phyloP scores from a whole-genome alignment of 2,329 filamentous ascomycete species.

The Periconia macrospinosa region DNA sequence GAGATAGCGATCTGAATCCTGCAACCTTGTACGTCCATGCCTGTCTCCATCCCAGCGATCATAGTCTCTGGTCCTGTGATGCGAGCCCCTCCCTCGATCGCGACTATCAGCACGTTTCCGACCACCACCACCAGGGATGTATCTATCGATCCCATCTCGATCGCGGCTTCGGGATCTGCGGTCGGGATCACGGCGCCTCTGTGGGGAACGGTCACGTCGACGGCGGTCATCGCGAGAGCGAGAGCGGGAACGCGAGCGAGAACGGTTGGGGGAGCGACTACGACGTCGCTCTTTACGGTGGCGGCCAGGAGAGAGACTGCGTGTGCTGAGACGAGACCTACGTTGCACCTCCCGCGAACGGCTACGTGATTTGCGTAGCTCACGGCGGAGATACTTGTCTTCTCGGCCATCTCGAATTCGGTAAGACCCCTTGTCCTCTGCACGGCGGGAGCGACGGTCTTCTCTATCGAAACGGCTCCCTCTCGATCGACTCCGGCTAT shows the following conservation, averaged over 20 bases:
- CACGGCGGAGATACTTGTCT: conserved; percentile 27
- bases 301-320: conserved; percentile 26
- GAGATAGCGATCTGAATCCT: conserved; percentile 37
- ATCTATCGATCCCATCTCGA: conserved; percentile 42
- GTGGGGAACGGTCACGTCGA: conserved; percentile 7
- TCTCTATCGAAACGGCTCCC: conserved; percentile 35
- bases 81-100: conserved; percentile 34
- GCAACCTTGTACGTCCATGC: conserved; percentile 22
- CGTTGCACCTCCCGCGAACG: conserved; percentile 35
- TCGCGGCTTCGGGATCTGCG: conserved; percentile 37
- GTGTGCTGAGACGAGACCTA: conserved; percentile 30
- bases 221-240: conserved; percentile 4
- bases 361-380: conserved; percentile 25
- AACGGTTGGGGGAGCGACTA: conserved; percentile 21
- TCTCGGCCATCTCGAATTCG: conserved; percentile 24
- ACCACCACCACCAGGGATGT: conserved; percentile 30
- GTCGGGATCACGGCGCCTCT: conserved; percentile 6
- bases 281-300: conserved; percentile 23
- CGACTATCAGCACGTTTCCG: conserved; percentile 19
- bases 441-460: conserved; percentile 22
- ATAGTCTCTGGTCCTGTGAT: conserved; percentile 45
- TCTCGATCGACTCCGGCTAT: conserved; percentile 33
- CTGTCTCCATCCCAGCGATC: conserved; percentile 37
- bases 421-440: conserved; percentile 17
- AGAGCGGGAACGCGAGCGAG: conserved; percentile 17